Conservation (phyloP, 305 asterid genomes). For the Fraxinus latifolia region DNA sequence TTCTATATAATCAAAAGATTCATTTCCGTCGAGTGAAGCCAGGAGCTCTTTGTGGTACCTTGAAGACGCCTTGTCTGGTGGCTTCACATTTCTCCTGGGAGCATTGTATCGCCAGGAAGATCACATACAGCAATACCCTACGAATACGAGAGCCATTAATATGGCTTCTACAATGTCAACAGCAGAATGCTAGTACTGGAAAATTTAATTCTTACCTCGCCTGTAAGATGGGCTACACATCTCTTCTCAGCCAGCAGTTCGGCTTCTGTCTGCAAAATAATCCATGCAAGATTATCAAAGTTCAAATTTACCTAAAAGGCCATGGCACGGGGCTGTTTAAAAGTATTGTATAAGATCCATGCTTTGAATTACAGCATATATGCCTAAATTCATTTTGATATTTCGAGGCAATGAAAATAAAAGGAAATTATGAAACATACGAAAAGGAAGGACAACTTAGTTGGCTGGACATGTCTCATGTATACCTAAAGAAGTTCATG, state of each 20-base stretch:
- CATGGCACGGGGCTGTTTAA: background rate
- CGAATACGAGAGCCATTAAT: background rate
- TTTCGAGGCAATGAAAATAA: background rate
- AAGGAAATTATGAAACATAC: background rate
- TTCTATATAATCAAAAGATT: conserved; percentile 24
- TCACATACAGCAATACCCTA: conserved; percentile 98
- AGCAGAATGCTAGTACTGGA: background rate
- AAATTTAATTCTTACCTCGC: conserved; percentile 52
- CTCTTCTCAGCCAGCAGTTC: conserved; percentile 91
- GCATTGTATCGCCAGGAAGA: conserved; percentile 96
- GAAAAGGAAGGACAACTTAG: background rate
- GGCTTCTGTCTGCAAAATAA: conserved; percentile 74
- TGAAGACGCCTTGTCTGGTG: background rate
- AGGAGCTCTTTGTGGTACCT: background rate
- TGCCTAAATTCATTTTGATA: background rate
- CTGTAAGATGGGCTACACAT: conserved; percentile 97
- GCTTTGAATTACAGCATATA: background rate
- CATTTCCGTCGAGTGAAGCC: background rate
- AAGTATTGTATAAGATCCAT: background rate
- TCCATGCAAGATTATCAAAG: background rate
- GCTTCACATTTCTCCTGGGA: conserved; percentile 88
- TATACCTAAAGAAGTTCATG: background rate
- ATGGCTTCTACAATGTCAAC: background rate
- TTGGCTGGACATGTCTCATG: background rate
- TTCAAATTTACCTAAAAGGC: background rate